Conservation (phyloP, 768 basidiomycete species). For the Suillus hirtellus region DNA sequence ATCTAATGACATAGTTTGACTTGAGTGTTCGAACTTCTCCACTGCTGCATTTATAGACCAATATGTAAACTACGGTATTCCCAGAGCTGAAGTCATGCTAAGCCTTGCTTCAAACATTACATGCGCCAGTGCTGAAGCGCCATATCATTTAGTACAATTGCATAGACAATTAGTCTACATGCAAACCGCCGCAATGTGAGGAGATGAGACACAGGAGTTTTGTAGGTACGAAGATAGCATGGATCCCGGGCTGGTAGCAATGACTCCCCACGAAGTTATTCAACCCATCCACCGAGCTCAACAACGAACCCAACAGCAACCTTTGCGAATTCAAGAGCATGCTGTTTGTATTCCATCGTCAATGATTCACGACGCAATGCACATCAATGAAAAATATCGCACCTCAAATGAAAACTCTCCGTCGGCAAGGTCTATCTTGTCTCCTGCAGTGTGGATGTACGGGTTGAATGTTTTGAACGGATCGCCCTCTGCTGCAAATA, state of each 20-base stretch:
- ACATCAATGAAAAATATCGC: not conserved
- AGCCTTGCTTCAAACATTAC: not conserved
- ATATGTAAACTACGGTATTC: not conserved
- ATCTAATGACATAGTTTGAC: not conserved
- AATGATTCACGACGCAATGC: not conserved
- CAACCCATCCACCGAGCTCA: slow-evolving; percentile 40
- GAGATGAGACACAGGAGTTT: not conserved
- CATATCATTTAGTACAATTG: no score
- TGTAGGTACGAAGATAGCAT: not conserved
- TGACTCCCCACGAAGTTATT: slow-evolving; percentile 5
- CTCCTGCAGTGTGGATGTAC: slow-evolving; percentile 37
- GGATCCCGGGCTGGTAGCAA: not conserved
- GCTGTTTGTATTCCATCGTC: slow-evolving; percentile 42
- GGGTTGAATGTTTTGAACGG: slow-evolving; percentile 44
- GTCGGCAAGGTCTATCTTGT: slow-evolving; percentile 24
- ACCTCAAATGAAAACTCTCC: slow-evolving; percentile 47
- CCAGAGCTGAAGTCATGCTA: not conserved
- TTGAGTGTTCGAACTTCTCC: not conserved
- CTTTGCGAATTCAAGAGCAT: slow-evolving; percentile 62
- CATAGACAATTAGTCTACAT: no score
- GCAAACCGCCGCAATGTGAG: not conserved
- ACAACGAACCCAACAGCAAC: slow-evolving; percentile 58
- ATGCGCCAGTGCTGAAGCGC: not conserved
- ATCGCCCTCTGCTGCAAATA: slow-evolving; percentile 46
- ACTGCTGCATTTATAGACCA: not conserved